phyloP scores from a whole-genome alignment of 169 alveolate species.

The Cryptosporidium felis region DNA sequence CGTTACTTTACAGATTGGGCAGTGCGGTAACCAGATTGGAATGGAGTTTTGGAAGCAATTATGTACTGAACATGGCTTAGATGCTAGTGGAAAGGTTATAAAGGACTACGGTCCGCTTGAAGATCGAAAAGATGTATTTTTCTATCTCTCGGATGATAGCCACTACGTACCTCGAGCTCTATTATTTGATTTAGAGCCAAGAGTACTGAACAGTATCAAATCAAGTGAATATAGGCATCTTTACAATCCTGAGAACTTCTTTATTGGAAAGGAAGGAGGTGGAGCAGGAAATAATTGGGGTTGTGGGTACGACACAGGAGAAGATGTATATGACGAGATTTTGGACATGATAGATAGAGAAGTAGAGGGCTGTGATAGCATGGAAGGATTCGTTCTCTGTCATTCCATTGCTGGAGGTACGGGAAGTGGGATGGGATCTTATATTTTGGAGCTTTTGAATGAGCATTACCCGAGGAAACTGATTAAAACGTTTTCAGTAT shows the following conservation, averaged over 20 bases:
- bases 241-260: constrained; percentile 97
- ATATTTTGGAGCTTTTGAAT: constrained; percentile 92
- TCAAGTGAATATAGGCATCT: constrained; percentile 87
- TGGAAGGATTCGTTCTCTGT: constrained; percentile 97
- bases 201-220: constrained; percentile 90
- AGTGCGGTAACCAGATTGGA: constrained; percentile 99
- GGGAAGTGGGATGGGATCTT: constrained; percentile 99
- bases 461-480: constrained; percentile 94
- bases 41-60: constrained; percentile 98
- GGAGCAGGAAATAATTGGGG: constrained; percentile 99
- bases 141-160: constrained; percentile 95
- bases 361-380: constrained; percentile 97
- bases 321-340: constrained; percentile 93
- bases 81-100: constrained; percentile 77
- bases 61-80: constrained; percentile 97
- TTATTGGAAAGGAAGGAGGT: constrained; percentile 95
- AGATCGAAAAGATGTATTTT: constrained; percentile 97
- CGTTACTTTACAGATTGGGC: constrained; percentile 98
- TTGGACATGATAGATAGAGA: constrained; percentile 98
- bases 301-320: constrained; percentile 93
- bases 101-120: constrained; percentile 83
- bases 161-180: constrained; percentile 96
- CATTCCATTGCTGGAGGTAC: constrained; percentile 99
- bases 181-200: constrained; percentile 97
- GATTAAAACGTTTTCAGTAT: constrained; percentile 88